Conservation (phyloP, 2,329 filamentous ascomycete species). For the Diaporthe longicolla region DNA sequence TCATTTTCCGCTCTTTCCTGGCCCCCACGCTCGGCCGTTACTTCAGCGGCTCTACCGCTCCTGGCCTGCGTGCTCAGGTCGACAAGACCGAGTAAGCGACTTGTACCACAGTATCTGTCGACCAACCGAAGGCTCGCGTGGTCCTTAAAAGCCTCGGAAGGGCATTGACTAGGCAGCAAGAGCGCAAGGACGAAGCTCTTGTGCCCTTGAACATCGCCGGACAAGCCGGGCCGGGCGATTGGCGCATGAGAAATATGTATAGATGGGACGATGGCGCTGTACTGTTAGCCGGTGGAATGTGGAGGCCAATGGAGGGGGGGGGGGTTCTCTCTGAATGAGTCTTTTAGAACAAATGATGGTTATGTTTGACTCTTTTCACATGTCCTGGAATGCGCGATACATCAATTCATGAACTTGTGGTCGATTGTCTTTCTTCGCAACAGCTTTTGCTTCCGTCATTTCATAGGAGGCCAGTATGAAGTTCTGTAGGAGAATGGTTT, state of each 20-base stretch:
- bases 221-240: constrained; percentile 34
- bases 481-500: too few species aligned
- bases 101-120: constrained; percentile 1
- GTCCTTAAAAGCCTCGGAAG: constrained; percentile 39
- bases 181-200: constrained; percentile 5
- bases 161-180: neutral
- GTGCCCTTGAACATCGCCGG: constrained; percentile 46
- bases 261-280: constrained; percentile 22
- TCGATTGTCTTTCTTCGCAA: constrained; percentile 27
- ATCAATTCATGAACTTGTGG: constrained; percentile 25
- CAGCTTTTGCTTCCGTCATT: neutral
- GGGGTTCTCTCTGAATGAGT: neutral
- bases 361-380: constrained; percentile 5
- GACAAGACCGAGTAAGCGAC: constrained; percentile 77
- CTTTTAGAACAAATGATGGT: constrained; percentile 28
- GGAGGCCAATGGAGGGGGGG: neutral
- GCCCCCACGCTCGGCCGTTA: constrained; percentile 93
- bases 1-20: constrained; percentile 97
- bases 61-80: constrained; percentile 90
- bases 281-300: constrained; percentile 3
- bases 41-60: constrained; percentile 85
- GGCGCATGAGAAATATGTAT: constrained; percentile 5
- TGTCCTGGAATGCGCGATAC: constrained; percentile 15
- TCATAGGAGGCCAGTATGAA: too few species aligned
- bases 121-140: constrained; percentile 41